Conservation (phyloP, 129 eudicot species). For the Sambucus nigra region DNA sequence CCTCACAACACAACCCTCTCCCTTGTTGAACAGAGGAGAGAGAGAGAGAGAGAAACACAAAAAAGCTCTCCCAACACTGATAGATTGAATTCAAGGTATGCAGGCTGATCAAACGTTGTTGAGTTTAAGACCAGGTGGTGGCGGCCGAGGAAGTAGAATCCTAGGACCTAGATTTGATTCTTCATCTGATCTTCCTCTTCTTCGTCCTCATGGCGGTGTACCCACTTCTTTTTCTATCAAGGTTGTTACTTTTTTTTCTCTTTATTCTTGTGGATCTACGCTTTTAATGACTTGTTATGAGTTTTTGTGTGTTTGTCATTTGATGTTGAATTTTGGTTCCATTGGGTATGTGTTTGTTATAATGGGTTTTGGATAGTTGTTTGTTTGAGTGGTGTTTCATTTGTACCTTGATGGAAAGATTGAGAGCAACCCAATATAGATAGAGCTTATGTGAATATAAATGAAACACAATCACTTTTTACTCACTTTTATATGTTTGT, state of each 20-base stretch:
- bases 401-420: too few relatives aligned
- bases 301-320: not conserved
- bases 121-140: conserved; percentile 75
- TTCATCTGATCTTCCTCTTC: conserved; percentile 36
- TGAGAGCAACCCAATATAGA: too few relatives aligned
- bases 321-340: not conserved
- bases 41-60: too few relatives aligned
- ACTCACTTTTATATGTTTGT: not conserved
- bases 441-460: too few relatives aligned
- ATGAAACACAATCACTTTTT: not conserved
- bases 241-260: conserved; percentile 32
- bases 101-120: conserved; percentile 83
- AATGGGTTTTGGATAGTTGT: too few relatives aligned
- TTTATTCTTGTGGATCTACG: conserved; percentile 35
- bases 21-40: not conserved
- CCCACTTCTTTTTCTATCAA: conserved; percentile 40
- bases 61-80: not conserved
- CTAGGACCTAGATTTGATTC: conserved; percentile 65
- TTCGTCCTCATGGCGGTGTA: conserved; percentile 68
- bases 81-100: conserved; percentile 33
- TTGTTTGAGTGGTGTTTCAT: too few relatives aligned
- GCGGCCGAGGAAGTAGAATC: conserved; percentile 60
- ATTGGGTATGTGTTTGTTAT: not conserved
- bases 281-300: not conserved
- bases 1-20: conserved; percentile 22